These are phyloP conservation scores for Boletus rubroflammeus DNA, from an alignment of 768 basidiomycete species.

Conservation along the genomic window DNA sequence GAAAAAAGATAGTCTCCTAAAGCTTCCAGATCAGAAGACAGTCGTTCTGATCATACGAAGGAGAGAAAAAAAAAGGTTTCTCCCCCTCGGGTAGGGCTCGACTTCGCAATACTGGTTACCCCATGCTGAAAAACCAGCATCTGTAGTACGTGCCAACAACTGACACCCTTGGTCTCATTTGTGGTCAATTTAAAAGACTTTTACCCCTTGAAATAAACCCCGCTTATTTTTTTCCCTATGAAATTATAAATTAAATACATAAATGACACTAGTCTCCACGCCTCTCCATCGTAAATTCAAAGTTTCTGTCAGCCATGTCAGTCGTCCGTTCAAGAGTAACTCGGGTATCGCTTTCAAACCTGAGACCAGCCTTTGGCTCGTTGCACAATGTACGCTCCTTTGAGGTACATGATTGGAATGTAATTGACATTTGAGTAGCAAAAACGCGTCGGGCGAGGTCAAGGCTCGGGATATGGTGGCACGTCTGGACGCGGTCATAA, in stretches of 20 bases:
- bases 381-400: slow-evolving; percentile 53
- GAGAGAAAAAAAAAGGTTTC: not conserved
- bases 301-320: slow-evolving; percentile 29
- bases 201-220: not conserved
- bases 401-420: not conserved
- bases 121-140: not conserved
- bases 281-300: not conserved
- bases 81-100: too few species aligned
- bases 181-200: not conserved
- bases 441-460: slow-evolving; percentile 94
- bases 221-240: not conserved
- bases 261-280: not conserved
- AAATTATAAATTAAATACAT: not conserved
- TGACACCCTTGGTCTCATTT: not conserved
- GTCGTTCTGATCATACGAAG: not conserved
- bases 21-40: not conserved
- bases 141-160: not conserved
- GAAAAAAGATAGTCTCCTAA: not conserved
- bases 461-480: slow-evolving; percentile 86
- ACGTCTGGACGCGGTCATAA: slow-evolving; percentile 94
- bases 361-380: slow-evolving; percentile 67
- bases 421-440: slow-evolving; percentile 45
- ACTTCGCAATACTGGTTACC: not conserved
- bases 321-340: slow-evolving; percentile 29
- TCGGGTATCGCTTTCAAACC: slow-evolving; percentile 63